These are phyloP conservation scores for Suillus paluster DNA, from an alignment of 768 basidiomycete genomes.

Conservation along the genomic window DNA sequence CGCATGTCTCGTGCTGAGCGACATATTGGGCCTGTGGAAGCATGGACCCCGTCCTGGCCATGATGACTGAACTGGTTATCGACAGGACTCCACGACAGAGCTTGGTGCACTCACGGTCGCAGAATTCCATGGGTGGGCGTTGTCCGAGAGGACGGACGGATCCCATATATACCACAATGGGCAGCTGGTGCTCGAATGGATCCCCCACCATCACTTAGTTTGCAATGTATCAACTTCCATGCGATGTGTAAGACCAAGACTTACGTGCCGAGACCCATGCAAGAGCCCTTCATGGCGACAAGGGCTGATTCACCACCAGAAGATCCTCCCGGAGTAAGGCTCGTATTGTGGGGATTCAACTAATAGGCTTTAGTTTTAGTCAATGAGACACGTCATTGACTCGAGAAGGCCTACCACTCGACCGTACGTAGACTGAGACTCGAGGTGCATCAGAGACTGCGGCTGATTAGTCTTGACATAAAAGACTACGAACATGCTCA, in stretches of 20 bases:
- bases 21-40: constrained; percentile 31
- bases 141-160: constrained; percentile 43
- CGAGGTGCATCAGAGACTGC: constrained; percentile 46
- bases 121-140: constrained; percentile 23
- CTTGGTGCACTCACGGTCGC: constrained; percentile 23
- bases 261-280: constrained; percentile 47
- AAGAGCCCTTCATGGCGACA: constrained; percentile 48
- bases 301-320: constrained; percentile 57
- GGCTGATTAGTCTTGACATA: constrained; percentile 49
- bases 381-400: constrained; percentile 22
- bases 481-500: constrained; percentile 34
- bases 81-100: constrained; percentile 1
- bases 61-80: constrained; percentile 26
- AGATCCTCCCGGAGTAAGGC: constrained; percentile 52
- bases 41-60: constrained; percentile 23
- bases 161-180: constrained; percentile 43
- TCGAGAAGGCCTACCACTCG: constrained; percentile 25
- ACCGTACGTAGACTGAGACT: constrained; percentile 39
- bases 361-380: constrained; percentile 21
- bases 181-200: constrained; percentile 45
- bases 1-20: constrained; percentile 29
- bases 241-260: constrained; percentile 17
- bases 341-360: constrained; percentile 49
- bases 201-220: constrained; percentile 34
- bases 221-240: neutral